Base-by-base conservation (phyloP, 139 green algal species). In the Edaphochlamys debaryana region DNA sequence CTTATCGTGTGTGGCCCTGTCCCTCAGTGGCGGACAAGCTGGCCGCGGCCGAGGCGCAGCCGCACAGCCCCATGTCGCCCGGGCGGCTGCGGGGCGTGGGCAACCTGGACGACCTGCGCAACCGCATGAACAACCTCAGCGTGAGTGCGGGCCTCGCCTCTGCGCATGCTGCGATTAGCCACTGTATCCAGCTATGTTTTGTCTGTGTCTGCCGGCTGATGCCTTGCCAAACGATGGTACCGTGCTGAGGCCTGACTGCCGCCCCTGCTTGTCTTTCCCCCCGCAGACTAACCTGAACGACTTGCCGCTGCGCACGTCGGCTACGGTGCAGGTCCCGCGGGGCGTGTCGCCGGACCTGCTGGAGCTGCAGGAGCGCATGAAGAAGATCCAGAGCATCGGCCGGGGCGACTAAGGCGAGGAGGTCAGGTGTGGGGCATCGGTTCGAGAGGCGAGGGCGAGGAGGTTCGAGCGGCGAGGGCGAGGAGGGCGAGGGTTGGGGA, bases 61-160 rank as follows among this genome's bases (percentile, higher is more conserved):
- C 77, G 19, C 66, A 45, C 37, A 84, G 78, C 67, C 78, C 78
- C 37, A 32, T 27, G 15, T 84, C 78, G 27, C 78, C 78, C 11
- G 78, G 78, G 3, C 78, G 66, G n/a, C 45, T 73, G 62, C 78
- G 78, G 30, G 66, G 78, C 29, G 66, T 75, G 5, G 66, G 64
- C 64, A 84, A 84, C 66, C n/a, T 84, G 78, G 78, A 84, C 52
- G 78, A 84, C 34, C 64, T 84, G 29, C 66, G 78, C 66, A 77
- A 67, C 66, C 78, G 78, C 66, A 75, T 84, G 78, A 67, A 68
- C 58, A 76, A 23, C 66, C n/a, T 84, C 19, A 68, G 50, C 29
- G 78, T 84, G n/a, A 75, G 78, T 52, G 11, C 29, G 9, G 9
- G 25, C 23, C 38, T n/a, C 20, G 5, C 11, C 3, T 19, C 17